Evolutionary conservation across 2,329 filamentous ascomycete genomes (phyloP).

Genomic region (Hawksworthiomyces lignivorus): DNA sequence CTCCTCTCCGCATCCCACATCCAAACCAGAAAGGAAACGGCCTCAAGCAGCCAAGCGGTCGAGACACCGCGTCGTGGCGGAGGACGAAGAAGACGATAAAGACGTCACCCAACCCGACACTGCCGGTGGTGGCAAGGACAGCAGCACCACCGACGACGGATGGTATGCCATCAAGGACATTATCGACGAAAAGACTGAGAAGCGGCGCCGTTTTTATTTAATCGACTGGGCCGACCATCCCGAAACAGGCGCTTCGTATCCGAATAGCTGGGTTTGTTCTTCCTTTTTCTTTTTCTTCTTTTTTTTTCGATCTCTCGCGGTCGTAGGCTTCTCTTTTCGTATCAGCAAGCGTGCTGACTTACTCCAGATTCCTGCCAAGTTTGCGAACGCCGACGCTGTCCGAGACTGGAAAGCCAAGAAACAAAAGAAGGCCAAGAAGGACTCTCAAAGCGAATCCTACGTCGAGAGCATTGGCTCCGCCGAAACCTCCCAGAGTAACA

Average conservation of each 20-base stretch:
- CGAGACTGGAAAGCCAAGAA: constrained; percentile 20
- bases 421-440: neutral
- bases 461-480: no score
- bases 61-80: no score
- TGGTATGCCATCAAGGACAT: constrained; percentile 29
- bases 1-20: neutral
- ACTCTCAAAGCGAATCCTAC: no score
- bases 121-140: neutral
- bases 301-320: neutral
- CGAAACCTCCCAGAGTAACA: no score
- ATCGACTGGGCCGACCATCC: constrained; percentile 51
- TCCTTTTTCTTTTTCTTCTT: neutral
- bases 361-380: constrained; percentile 14
- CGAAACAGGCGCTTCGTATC: constrained; percentile 38
- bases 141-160: neutral
- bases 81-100: neutral
- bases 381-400: constrained; percentile 22
- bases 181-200: constrained; percentile 25
- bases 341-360: no score
- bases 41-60: neutral
- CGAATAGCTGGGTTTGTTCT: constrained; percentile 42
- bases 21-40: neutral
- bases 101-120: neutral
- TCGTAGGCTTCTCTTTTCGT: neutral
- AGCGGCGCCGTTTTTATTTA: constrained; percentile 33